Base-by-base conservation (phyloP, 768 basidiomycete genomes). In the Cyclocybe cylindracea region DNA sequence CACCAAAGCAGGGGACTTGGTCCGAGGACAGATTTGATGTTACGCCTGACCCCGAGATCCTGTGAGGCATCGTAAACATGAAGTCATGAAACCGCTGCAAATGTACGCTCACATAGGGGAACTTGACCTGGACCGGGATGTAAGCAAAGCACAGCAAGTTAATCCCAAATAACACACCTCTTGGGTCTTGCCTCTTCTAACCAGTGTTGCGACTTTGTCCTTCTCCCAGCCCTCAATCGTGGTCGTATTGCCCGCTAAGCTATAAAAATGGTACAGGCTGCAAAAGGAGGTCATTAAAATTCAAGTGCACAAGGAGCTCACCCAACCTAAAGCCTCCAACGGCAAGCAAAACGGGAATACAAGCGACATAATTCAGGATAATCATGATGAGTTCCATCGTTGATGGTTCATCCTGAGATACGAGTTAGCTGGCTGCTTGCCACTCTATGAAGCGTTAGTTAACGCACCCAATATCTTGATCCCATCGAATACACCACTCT, bases 171-270 rank as follows among this genome's bases (percentile, higher is more conserved):
- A 31, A 60, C 62, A 16, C 48, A 89, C 89, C 71, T 94, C 89
- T 45, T 78, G 83, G 51, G 98, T 87, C 67, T 89, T 91, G 5
- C 95, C 96, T 51, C 87, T 76, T 14, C 89, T 82, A 45, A 91
- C 84, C 59, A 99, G 78, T 0, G 84, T 89, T 4, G 94, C 88
- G 1, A 85, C 93, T 69, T 89, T 95, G 63, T 98, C 94, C 70
- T 98, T 98, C 69, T 99, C 97, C 91, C 92, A 96, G 0, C 89
- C 85, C 71, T 99, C 97, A 44, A 99, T 98, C 1, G 97, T 98
- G 0, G 96, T 99, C 2, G 87, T 84, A 67, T 99, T 99, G 8
- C 78, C 79, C 5, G 80, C 60, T 24, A 98, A 67, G 44, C 80
- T 77, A 62, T 86, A 89, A 56, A 95, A 83, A 58, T 98, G 97